A percentile compares a stretch with the other conserved stretches of the same genome.
Conservation (phyloP, 495 filamentous ascomycete species). For the Bacidia rubella region DNA sequence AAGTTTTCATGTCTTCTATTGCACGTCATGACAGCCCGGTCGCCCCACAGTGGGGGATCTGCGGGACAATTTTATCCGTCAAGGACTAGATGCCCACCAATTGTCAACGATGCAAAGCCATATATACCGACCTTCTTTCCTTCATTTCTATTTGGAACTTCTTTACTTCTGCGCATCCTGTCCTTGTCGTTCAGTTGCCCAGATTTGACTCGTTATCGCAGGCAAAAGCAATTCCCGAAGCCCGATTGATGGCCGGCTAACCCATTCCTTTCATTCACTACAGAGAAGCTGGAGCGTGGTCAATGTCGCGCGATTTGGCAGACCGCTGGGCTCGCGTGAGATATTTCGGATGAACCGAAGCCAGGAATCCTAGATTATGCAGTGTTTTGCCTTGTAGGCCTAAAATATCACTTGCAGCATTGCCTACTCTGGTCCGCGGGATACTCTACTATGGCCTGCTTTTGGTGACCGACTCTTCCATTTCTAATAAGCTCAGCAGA, state of each 20-base stretch:
- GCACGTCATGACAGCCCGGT: not conserved
- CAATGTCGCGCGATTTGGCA: constrained; percentile 31
- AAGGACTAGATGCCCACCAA: no score
- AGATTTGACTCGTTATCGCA: no score
- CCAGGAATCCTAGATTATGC: not conserved
- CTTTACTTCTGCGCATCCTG: no score
- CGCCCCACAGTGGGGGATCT: not conserved
- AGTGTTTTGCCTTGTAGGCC: not conserved
- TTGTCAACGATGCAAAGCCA: no score
- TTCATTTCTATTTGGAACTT: no score
- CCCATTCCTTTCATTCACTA: not conserved
- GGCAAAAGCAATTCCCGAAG: no score
- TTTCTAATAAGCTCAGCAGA: no score
- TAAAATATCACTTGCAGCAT: not conserved
- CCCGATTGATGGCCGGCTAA: no score
- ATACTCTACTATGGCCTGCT: not conserved
- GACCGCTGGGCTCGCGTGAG: constrained; percentile 33
- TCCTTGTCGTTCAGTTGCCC: no score
- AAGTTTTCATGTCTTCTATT: not conserved
- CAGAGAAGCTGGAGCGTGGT: constrained; percentile 15
- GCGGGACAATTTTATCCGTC: no score
- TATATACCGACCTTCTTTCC: no score
- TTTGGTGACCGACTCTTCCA: not conserved
- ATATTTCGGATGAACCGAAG: constrained; percentile 27
- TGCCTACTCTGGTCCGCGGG: not conserved